Base-by-base conservation (phyloP, 192 early-diverging fungal species). In the Linnemannia zychae region DNA sequence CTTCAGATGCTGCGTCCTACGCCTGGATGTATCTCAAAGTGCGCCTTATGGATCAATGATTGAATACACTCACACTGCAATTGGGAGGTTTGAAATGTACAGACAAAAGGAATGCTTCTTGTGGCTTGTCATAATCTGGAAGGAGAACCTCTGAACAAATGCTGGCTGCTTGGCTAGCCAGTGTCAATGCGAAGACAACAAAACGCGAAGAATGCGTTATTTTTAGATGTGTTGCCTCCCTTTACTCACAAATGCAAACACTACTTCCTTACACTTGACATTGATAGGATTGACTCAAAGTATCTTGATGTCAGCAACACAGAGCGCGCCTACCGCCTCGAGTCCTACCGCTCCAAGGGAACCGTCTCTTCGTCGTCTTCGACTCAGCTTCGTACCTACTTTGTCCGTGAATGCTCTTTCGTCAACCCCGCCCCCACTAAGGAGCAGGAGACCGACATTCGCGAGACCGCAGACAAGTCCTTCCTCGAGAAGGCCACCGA, bases 401-500 rank as follows among this genome's bases (percentile, higher is more conserved):
- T 99, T 92, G 93, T 99, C 60, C 93, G 93, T 75, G 90, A 93
- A 67, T 98, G 97, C 91, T 87, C 97, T 65, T 99, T 99, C 91
- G 97, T 95, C 75, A 97, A 96, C 78, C 76, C 94, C n/a, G 86
- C 93, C 66, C 97, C 98, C 31, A 92, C 95, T 46, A 80, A 89
- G 46, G 93, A 91, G 48, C 88, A 96, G 84, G 89, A 89, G 67
- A 87, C 78, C 36, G 94, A 99, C 88, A 98, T 99, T 80, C 88
- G 89, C 28, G 92, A 94, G 71, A 95, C 97, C 11, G 94, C 95
- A 12, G 98, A 99, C 90, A 94, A 94, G 91, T 94, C 89, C 22
- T 99, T 99, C 88, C 90, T 99, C 73, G 95, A 95, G 83, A 98
- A 97, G 92, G 97, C 98, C 48, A 97, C 98, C 31, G 92, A 94